Evolutionary conservation across 495 filamentous ascomycete genomes (phyloP).

Genomic region (Arthonia radiata): DNA sequence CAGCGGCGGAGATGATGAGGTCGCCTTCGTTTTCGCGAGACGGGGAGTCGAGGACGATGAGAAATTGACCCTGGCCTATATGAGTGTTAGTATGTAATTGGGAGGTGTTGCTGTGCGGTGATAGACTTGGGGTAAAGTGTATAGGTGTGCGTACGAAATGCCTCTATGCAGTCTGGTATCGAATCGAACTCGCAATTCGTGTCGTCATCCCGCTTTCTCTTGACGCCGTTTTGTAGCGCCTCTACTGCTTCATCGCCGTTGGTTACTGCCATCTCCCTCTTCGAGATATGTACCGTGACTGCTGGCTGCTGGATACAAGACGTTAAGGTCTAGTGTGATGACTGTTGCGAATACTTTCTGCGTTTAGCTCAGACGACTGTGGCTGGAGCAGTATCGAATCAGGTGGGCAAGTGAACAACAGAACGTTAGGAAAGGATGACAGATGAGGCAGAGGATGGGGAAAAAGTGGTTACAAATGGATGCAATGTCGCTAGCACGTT

Average conservation of each 20-base stretch:
- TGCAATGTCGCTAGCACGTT: no score
- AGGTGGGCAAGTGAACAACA: no score
- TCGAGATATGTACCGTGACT: no score
- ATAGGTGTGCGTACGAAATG: slow-evolving; percentile 41
- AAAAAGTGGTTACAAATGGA: no score
- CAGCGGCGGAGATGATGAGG: slow-evolving; percentile 76
- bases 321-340: no score
- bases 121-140: not conserved
- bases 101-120: not conserved
- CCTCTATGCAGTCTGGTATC: slow-evolving; percentile 61
- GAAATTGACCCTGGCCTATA: slow-evolving; percentile 69
- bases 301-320: no score
- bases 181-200: slow-evolving; percentile 41
- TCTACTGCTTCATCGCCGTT: not conserved
- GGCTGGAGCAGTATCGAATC: no score
- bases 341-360: no score
- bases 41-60: slow-evolving; percentile 76
- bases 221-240: not conserved
- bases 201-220: slow-evolving; percentile 19
- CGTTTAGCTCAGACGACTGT: no score
- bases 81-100: not conserved
- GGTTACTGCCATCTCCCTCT: no score
- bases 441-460: no score
- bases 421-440: no score
- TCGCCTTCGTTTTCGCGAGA: slow-evolving; percentile 94